These are phyloP conservation scores for Pneumocystis jirovecii DNA, from an alignment of 1,139 yeast genomes.

Conservation along the genomic window DNA sequence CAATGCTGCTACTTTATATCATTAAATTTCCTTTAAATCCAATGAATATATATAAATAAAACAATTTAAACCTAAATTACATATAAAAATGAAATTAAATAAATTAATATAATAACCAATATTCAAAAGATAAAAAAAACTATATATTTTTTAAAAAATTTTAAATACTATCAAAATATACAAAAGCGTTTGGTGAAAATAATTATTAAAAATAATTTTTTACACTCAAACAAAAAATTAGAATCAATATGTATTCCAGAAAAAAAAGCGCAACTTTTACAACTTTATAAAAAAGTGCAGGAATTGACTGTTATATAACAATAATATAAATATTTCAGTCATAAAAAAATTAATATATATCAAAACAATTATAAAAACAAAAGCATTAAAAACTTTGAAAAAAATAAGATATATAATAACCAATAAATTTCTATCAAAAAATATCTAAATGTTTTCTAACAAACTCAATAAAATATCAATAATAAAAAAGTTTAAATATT, in stretches of 20 bases:
- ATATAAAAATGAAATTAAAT: not conserved
- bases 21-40: not conserved
- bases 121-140: not conserved
- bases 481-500: not conserved
- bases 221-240: not conserved
- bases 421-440: not conserved
- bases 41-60: not conserved
- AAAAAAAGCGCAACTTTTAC: not conserved
- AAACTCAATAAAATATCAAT: not conserved
- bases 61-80: not conserved
- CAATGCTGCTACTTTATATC: not conserved
- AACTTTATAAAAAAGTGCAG: not conserved
- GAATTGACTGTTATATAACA: not conserved
- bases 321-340: not conserved
- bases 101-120: not conserved
- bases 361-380: not conserved
- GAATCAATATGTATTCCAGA: not conserved
- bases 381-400: not conserved
- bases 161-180: not conserved
- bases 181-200: not conserved
- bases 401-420: not conserved
- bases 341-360: not conserved
- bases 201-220: not conserved
- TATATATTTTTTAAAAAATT: not conserved
- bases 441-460: not conserved